Conservation (phyloP, 345 rosid species). For the Eutrema yunnanense region DNA sequence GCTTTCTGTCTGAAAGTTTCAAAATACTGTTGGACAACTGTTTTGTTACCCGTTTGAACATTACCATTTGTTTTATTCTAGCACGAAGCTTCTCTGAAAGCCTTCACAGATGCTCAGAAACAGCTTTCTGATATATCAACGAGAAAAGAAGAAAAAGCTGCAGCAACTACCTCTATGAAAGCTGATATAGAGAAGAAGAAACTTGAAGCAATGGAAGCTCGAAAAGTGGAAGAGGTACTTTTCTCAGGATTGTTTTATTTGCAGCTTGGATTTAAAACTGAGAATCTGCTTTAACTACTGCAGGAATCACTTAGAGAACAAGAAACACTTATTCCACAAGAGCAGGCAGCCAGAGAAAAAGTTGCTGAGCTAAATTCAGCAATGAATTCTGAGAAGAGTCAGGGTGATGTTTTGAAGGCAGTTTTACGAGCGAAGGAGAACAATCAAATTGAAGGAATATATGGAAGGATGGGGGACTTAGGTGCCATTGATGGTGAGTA, state of each 20-base stretch:
- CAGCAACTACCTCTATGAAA: slow-evolving; percentile 38
- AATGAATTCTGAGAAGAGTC: slow-evolving; percentile 84
- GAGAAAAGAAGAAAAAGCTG: slow-evolving; percentile 45
- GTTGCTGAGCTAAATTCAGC: slow-evolving; percentile 75
- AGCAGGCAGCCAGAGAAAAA: slow-evolving; percentile 90
- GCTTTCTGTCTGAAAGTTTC: neutral
- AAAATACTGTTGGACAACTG: neutral
- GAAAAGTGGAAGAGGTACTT: slow-evolving; percentile 62
- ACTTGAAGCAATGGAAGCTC: slow-evolving; percentile 64
- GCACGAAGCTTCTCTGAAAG: slow-evolving; percentile 77
- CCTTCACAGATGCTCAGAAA: slow-evolving; percentile 74
- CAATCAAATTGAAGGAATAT: slow-evolving; percentile 76
- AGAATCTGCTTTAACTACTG: slow-evolving; percentile 23
- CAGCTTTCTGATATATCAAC: slow-evolving; percentile 57
- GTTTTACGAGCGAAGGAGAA: slow-evolving; percentile 77
- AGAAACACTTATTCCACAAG: slow-evolving; percentile 73
- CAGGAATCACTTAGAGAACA: slow-evolving; percentile 83
- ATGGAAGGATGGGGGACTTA: slow-evolving; percentile 97
- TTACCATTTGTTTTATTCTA: slow-evolving; percentile 26
- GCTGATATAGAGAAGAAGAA: slow-evolving; percentile 55
- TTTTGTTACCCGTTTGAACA: slow-evolving; percentile 3
- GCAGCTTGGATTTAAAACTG: slow-evolving; percentile 9
- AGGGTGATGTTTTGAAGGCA: slow-evolving; percentile 88
- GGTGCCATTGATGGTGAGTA: slow-evolving; percentile 92
- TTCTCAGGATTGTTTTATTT: slow-evolving; percentile 18